Percentiles rank a stretch among this genome's conserved stretches.
These are phyloP conservation scores for Nakaseomyces bracarensis DNA, from an alignment of 1,139 yeast species.

Conservation along the genomic window DNA sequence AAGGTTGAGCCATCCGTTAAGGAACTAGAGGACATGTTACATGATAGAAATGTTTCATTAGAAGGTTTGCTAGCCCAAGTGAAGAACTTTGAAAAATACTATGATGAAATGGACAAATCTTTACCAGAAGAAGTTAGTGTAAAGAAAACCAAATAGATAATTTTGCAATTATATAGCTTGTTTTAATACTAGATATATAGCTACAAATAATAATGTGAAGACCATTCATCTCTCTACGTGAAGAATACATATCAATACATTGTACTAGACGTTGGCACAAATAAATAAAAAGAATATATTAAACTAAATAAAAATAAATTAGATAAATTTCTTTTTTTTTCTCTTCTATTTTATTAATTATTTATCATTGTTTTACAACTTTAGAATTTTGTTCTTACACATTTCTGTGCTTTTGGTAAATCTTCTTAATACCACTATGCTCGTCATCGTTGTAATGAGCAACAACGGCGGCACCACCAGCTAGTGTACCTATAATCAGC, in stretches of 20 bases:
- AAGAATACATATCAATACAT: too few species aligned
- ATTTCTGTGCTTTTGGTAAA: conserved; percentile 15
- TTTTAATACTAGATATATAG: background rate
- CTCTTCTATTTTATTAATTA: background rate
- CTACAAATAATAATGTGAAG: too few species aligned
- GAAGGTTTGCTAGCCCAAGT: conserved; percentile 47
- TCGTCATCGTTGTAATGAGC: conserved; percentile 8
- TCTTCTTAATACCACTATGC: conserved; percentile 13
- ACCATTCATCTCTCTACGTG: too few species aligned
- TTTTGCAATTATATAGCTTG: background rate
- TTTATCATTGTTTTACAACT: background rate
- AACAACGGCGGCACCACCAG: conserved; percentile 7
- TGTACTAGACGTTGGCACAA: too few species aligned
- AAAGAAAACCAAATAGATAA: background rate
- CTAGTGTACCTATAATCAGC: conserved; percentile 8
- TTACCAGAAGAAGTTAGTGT: background rate
- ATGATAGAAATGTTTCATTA: conserved; percentile 41
- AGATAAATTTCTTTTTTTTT: background rate
- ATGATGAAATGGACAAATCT: conserved; percentile 33
- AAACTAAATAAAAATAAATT: background rate
- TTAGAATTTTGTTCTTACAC: conserved; percentile 7
- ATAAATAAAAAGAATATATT: background rate
- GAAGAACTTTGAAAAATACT: conserved; percentile 44
- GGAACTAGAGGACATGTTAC: conserved; percentile 34
- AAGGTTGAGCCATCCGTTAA: conserved; percentile 17